Evolutionary conservation across 306 rosid genomes (phyloP).

Genomic region (Vachellia collinsii): DNA sequence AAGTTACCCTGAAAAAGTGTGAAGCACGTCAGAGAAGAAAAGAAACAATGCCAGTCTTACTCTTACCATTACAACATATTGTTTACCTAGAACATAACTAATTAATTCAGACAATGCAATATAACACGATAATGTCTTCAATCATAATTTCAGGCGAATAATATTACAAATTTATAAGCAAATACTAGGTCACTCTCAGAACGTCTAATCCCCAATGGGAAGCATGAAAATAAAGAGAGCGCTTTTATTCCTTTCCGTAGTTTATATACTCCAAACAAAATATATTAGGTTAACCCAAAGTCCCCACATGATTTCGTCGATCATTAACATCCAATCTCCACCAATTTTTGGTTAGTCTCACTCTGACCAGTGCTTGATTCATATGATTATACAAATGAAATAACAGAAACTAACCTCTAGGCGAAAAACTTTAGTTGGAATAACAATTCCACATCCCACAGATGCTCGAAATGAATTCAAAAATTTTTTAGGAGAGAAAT

Average conservation of each 20-base stretch:
- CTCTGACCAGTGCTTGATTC: slow-evolving; percentile 6
- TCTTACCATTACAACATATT: not conserved
- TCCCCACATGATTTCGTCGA: slow-evolving; percentile 15
- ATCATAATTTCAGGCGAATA: slow-evolving; percentile 3
- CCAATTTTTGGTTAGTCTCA: slow-evolving; percentile 25
- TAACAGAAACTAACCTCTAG: slow-evolving; percentile 70
- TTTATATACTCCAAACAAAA: slow-evolving; percentile 21
- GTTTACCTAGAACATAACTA: slow-evolving; percentile 1
- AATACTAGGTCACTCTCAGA: slow-evolving; percentile 12
- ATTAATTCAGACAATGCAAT: not conserved
- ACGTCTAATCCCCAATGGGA: not conserved
- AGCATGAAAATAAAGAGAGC: not conserved
- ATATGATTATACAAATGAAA: slow-evolving; percentile 3
- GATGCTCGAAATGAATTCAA: slow-evolving; percentile 71
- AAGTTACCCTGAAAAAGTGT: slow-evolving; percentile 66
- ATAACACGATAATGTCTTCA: not conserved
- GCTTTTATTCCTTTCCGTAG: not conserved
- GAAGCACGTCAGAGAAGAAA: slow-evolving; percentile 30
- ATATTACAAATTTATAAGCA: not conserved
- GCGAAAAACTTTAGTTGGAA: slow-evolving; percentile 80
- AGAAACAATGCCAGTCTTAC: slow-evolving; percentile 30
- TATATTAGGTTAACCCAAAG: slow-evolving; percentile 13
- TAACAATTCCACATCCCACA: slow-evolving; percentile 78
- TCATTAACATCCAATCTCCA: slow-evolving; percentile 8
- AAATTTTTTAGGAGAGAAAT: slow-evolving; percentile 62